A percentile compares a stretch with the other conserved stretches of the same genome.
These are phyloP conservation scores for Volvariella surrecta DNA, from an alignment of 1,284 basidiomycete genomes.

Conservation along the genomic window DNA sequence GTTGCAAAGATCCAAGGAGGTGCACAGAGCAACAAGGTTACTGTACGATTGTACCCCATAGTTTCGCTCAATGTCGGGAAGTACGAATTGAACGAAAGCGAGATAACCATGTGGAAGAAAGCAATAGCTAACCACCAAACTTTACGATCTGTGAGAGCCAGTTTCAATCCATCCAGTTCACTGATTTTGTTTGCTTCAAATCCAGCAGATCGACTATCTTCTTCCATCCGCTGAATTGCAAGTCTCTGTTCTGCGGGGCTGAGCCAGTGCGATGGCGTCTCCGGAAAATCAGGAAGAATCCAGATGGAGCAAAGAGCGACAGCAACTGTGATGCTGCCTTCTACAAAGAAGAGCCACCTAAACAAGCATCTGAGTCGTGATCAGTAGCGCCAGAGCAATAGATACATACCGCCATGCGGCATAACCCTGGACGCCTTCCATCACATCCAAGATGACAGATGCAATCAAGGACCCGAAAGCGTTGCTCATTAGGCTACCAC, in stretches of 20 bases:
- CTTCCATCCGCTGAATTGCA: constrained; percentile 65
- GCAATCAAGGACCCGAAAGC: constrained; percentile 71
- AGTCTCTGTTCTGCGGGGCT: constrained; percentile 56
- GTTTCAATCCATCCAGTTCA: constrained; percentile 36
- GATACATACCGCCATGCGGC: constrained; percentile 56
- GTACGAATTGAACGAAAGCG: constrained; percentile 71
- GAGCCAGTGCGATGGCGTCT: constrained; percentile 45
- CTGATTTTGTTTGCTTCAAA: constrained; percentile 27
- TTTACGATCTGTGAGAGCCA: constrained; percentile 65
- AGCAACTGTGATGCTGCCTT: constrained; percentile 59
- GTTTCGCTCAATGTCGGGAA: constrained; percentile 69
- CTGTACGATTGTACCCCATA: constrained; percentile 56
- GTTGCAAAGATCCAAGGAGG: constrained; percentile 75
- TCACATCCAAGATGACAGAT: constrained; percentile 53
- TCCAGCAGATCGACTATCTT: constrained; percentile 45
- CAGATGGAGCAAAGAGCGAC: constrained; percentile 55
- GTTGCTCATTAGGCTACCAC: constrained; percentile 65
- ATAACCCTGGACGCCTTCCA: constrained; percentile 63
- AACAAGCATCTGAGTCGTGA: constrained; percentile 9
- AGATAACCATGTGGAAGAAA: constrained; percentile 38
- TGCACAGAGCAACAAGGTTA: constrained; percentile 66
- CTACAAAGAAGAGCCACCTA: constrained; percentile 72
- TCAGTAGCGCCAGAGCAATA: background rate
- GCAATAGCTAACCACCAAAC: constrained; percentile 61
- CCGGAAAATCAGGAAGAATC: constrained; percentile 73